These are phyloP conservation scores for Phyllosticta citriasiana DNA, from an alignment of 2,329 filamentous ascomycete genomes.

Conservation along the genomic window DNA sequence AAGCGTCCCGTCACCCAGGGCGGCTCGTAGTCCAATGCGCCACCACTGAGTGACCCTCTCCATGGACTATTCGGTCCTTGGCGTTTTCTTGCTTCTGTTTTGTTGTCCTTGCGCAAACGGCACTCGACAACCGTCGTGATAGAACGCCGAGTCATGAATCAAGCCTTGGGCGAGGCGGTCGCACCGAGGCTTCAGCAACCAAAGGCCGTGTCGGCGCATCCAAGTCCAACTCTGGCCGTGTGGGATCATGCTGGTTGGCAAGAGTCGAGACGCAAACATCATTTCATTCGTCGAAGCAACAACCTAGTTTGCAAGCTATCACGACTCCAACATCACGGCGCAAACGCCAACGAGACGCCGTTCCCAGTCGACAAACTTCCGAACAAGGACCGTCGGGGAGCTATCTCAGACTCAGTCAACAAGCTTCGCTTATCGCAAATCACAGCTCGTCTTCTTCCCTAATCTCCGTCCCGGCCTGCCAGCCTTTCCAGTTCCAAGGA, in stretches of 20 bases:
- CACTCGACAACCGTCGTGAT: neutral
- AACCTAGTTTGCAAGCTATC: neutral
- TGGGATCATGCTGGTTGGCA: constrained; percentile 1
- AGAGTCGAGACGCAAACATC: neutral
- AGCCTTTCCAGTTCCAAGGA: constrained; percentile 54
- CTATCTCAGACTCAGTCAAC: neutral
- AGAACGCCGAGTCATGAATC: neutral
- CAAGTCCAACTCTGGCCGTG: neutral
- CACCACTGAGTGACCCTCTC: neutral
- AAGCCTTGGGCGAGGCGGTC: neutral
- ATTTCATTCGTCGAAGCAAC: neutral
- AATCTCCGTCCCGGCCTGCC: constrained; percentile 22
- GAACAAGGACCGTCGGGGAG: neutral
- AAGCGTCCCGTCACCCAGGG: neutral
- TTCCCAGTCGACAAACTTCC: neutral
- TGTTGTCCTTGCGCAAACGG: neutral
- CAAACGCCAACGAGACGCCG: neutral
- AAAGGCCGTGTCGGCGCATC: neutral
- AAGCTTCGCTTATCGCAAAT: neutral
- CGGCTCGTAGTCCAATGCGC: neutral
- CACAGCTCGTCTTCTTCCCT: constrained; percentile 3
- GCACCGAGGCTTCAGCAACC: neutral
- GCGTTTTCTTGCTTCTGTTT: neutral
- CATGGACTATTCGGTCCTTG: neutral
- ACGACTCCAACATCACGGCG: neutral